A percentile compares a stretch with the other conserved stretches of the same genome.
Conservation (phyloP, 2,329 filamentous ascomycete species). For the Curvularia verruculosa region DNA sequence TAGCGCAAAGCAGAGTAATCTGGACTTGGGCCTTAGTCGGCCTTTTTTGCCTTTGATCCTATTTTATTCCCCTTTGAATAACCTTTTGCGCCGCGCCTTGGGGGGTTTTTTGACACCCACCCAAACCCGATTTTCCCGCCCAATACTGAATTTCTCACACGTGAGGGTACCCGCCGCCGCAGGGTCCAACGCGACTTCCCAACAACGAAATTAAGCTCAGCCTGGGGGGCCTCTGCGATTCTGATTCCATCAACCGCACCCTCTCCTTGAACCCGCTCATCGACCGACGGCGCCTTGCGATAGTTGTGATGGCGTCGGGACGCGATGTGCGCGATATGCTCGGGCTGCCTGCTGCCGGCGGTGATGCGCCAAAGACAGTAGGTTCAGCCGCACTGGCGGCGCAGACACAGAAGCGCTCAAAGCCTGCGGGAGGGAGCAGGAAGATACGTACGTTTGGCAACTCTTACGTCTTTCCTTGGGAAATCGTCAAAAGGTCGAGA, state of each 20-base stretch:
- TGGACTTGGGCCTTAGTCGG: constrained; percentile 3
- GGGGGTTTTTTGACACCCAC: neutral
- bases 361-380: constrained; percentile 50
- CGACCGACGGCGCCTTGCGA: constrained; percentile 26
- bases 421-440: constrained; percentile 61
- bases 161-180: constrained; percentile 18
- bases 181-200: constrained; percentile 20
- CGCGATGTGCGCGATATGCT: constrained; percentile 85
- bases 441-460: constrained; percentile 55
- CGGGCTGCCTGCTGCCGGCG: constrained; percentile 68
- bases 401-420: constrained; percentile 74
- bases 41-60: neutral
- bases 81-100: constrained; percentile 11
- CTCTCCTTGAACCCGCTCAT: constrained; percentile 23
- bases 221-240: constrained; percentile 29
- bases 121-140: constrained; percentile 10
- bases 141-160: constrained; percentile 11
- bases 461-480: constrained; percentile 23
- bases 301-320: constrained; percentile 45
- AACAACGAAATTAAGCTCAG: constrained; percentile 25
- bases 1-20: constrained; percentile 14
- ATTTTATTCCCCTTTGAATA: constrained; percentile 2
- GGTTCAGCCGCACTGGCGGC: constrained; percentile 17
- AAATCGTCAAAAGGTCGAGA: constrained; percentile 28
- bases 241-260: constrained; percentile 35